Evolutionary conservation across 441 rosid genomes (phyloP), one percentile per base, ranked within the genome.

Genomic region (Corymbia calophylla): DNA sequence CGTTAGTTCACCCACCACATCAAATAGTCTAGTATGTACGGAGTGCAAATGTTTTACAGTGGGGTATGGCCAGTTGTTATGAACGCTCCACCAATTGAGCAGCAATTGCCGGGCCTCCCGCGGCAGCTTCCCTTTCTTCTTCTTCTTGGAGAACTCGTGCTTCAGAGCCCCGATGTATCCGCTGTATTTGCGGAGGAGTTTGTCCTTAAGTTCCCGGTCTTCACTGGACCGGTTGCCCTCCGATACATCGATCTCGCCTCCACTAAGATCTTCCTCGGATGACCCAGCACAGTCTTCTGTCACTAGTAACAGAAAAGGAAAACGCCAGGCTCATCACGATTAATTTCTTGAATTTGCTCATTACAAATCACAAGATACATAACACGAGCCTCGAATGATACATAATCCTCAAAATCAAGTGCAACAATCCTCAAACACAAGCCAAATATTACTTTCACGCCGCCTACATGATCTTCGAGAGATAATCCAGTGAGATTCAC

Each of bases 51-150:
- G 32, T 32, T 87, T 87, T 91, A 96, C 98, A 92, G 98, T 95
- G 1, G 98, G 98, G 84, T 96, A 96, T 8, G 98, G 98, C 98
- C 98, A 96, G 77, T 91, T 94, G 92, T 91, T 90, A 87, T 96
- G 98, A 64, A 91, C 6, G 88, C 90, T 93, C 98, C 98, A 96
- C 98, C 98, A 96, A 19, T 94, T 90, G 7, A 95, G 94, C 27
- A 96, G 92, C 64, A 89, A 32, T 87, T 93, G 92, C 90, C 94
- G 91, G 4, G 97, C 94, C 86, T 95, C 95, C 88, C 88, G 92
- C 0, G 98, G 97, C 47, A 96, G 93, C 92, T 96, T 96, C 23
- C 94, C 95, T 29, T 93, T 93, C 92, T 94, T 96, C 93, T 94
- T 95, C 95, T 92, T 94, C 55, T 93, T 96, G 0, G 94, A 93